Base-by-base conservation (phyloP, 2,329 filamentous ascomycete species). In the Blastomyces silverae region DNA sequence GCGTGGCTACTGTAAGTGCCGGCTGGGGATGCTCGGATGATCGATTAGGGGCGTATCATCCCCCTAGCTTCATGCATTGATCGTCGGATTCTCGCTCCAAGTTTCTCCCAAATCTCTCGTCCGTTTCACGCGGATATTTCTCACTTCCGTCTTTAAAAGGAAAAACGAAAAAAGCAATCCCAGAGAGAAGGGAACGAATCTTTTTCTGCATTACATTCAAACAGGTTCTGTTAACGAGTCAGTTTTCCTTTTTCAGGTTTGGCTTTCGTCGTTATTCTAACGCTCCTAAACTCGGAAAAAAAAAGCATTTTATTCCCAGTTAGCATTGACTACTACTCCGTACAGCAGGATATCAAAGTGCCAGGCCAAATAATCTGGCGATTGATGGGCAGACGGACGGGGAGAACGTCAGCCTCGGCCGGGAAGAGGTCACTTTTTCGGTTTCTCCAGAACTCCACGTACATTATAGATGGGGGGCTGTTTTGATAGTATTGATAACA, bases 21-120 rank as follows among this genome's bases (percentile, higher is more conserved):
- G 3, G 10, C 22, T 52, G 22, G 22, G 22, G 22, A 22, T 3
- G 50, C 50, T 53, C 25, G 50, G 50, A 17, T 25, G 22, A 28
- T 52, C 48, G 10, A 25, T 52, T 52, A 52, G 7, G 48, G 48
- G n/a, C 7, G 48, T 52, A 53, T 15, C 50, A 17, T 25, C 1
- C 37, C 56, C 56, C 37, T 58, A 58, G 56, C 8, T 31, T 56
- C 28, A 37, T 56, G 53, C 56, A 42, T 58, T 42, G 56, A 58
- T 58, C 56, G 56, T 44, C 56, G 7, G 56, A 58, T 42, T 44
- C 25, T 42, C 56, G 10, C 56, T 42, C n/a, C 56, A 58, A 44
- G 22, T 42, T 42, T 25, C n/a, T 6, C 56, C 13, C 22, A 34
- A 37, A 34, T 34, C 20, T 57, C 4, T 22, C 56, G 8, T 28